phyloP scores from a whole-genome alignment of 352 stramenopile species.

The Phytophthora megakarya region DNA sequence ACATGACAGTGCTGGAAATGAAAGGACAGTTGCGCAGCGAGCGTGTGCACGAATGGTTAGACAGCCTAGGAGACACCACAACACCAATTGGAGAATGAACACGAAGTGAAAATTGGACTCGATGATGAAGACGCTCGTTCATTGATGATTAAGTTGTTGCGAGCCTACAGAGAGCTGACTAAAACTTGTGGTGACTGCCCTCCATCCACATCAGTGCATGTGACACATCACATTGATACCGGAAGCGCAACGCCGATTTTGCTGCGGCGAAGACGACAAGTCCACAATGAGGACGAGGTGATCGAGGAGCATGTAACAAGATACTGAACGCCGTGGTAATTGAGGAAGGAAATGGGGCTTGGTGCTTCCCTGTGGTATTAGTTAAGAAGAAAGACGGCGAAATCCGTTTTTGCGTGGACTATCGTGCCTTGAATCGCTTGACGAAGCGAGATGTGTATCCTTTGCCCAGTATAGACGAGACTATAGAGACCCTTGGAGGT shows the following conservation, averaged over 20 bases:
- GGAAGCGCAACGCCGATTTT: neutral
- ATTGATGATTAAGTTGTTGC: neutral
- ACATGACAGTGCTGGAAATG: no score
- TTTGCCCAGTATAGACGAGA: conserved; percentile 7
- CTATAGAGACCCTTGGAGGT: neutral
- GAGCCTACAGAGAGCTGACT: no score
- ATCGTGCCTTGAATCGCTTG: neutral
- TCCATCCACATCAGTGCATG: neutral
- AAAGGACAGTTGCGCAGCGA: no score
- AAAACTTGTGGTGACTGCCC: neutral
- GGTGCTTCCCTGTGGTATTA: conserved; percentile 1
- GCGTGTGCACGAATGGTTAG: neutral
- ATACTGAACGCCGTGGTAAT: neutral
- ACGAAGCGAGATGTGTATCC: conserved; percentile 10
- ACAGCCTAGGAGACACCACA: neutral
- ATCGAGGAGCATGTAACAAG: neutral
- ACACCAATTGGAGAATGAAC: neutral
- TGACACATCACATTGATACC: conserved; percentile 1
- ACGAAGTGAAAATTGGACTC: neutral
- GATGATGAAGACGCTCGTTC: neutral
- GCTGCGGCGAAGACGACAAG: neutral
- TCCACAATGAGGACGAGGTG: neutral
- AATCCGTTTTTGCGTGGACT: conserved; percentile 7
- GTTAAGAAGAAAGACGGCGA: conserved; percentile 6
- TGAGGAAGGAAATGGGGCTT: conserved; percentile 2